Evolutionary conservation across 23 red algal genomes (phyloP), one percentile per base, ranked within the genome.

Genomic region (Pyropia haitanensis): DNA sequence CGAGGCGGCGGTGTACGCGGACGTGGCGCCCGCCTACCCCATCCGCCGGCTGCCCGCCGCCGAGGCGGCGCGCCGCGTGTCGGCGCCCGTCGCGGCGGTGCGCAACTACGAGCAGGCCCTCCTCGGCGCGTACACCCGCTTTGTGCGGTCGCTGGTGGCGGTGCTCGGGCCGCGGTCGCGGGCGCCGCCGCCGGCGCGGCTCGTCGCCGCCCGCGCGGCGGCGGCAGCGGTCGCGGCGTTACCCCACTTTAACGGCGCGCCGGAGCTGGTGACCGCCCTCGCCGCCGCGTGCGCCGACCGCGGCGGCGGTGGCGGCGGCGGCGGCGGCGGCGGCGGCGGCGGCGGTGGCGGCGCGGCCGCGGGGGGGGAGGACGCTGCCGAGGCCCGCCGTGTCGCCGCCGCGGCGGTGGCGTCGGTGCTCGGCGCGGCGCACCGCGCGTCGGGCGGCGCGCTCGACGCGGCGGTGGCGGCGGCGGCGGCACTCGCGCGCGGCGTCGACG

Each of bases 221-320:
- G 65, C 79, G 13, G 68, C 73, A 24, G 51, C 68, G 27, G 28
- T 84, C 5, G 69, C 61, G 30, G 68, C 79, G 5, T 27, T 75
- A 15, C 59, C 79, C n/a, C 79, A 84, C 30, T 84, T 84, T 25
- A 84, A 84, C 29, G 68, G 75, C 56, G 79, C 70, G 29, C 27
- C 62, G 14, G 27, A 53, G 39, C 56, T 84, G 15, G 49, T 64
- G 1, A 27, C 15, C 1, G 27, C 27, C 4, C 61, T 84, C 14
- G 73, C 69, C 68, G 23, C 27, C 26, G 50, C 64, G 25, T 49
- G 67, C 16, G 68, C 66, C 17, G 68, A 72, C 46, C 57, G 58
- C 10, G 79, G 68, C 25, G 61, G 30, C 26, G 39, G 7, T 9
- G 39, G 30, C 30, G 51, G 58, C 2, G 65, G 72, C 16, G 49